Evolutionary conservation across 2,329 filamentous ascomycete genomes (phyloP), one percentile per base, ranked within the genome.

Genomic region (Trichoderma cornu-damae): DNA sequence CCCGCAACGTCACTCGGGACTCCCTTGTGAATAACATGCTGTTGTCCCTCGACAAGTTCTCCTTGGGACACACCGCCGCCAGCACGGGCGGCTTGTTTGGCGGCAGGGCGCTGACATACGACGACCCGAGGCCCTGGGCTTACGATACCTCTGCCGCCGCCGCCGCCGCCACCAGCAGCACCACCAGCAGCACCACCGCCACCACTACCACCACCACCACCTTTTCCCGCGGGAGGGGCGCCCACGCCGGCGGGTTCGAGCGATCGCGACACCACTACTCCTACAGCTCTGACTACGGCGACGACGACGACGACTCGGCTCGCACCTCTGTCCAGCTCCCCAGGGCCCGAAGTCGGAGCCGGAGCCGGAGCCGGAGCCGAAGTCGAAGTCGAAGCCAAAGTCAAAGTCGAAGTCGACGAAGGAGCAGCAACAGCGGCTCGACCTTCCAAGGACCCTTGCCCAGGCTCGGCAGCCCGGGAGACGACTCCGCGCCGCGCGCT

Each of bases 11-110:
- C 61, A 90, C 89, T 38, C 85, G 93, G 64, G 90, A 96, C 68
- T 96, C 92, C 34, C 85, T 99, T 64, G 90, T 99, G 59, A 88
- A 94, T 72, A 96, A 96, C 72, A 94, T 99, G 87, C 84, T 97
- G 60, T 79, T 94, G 63, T 96, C 92, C 38, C 85, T 99, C 62
- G 93, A 96, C 73, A 88, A 93, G 71, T 85, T 93, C 68, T 86
- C 83, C 38, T 78, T 82, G 64, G 77, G 72, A 43, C 77, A 80
- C 63, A 68, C 51, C n/a, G 26, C 50, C 22, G 22, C 51, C 38
- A 62, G 56, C 62, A 40, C 51, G 2, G 40, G 50, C 47, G 44
- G 52, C 43, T 49, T 22, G 55, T 60, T 52, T 54, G 56, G 54
- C 50, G 55, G 56, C 34, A 40, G 35, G 38, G 30, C 61, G 30